phyloP scores from a whole-genome alignment of 225 moss, liverwort and hornwort species.

The Anthoceros angustus region DNA sequence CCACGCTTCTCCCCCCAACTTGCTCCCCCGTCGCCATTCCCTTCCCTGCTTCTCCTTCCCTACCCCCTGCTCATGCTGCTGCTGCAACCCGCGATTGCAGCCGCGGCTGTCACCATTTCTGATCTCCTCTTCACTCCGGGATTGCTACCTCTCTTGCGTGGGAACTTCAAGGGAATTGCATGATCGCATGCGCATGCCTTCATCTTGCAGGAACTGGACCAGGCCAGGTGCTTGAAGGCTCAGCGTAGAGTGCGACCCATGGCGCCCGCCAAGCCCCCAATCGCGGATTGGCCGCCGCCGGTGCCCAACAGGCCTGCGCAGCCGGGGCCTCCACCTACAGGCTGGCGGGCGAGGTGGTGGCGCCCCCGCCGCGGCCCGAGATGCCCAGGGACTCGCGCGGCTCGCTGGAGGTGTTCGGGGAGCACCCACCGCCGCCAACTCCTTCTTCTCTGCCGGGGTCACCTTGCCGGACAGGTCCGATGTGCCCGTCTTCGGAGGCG shows the following conservation, averaged over 20 bases:
- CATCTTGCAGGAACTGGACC: not conserved
- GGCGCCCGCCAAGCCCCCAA: not conserved
- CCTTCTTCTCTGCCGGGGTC: not conserved
- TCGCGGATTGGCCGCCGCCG: not conserved
- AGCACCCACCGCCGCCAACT: not conserved
- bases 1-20: not conserved
- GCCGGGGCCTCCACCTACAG: not conserved
- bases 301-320: not conserved
- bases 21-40: not conserved
- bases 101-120: too few species aligned
- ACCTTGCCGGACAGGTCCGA: not conserved
- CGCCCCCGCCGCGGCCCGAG: not conserved
- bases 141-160: not conserved
- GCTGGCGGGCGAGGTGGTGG: not conserved
- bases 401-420: not conserved
- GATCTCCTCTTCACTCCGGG: not conserved
- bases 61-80: not conserved
- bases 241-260: not conserved
- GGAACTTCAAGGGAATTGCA: too few species aligned
- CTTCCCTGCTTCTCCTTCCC: not conserved
- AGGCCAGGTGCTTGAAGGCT: too few species aligned
- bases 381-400: constrained; percentile 1
- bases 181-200: too few species aligned
- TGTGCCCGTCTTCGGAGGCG: not conserved
- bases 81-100: not conserved